Conservation (phyloP, 768 basidiomycete species). For the Psilocybe cubensis region DNA sequence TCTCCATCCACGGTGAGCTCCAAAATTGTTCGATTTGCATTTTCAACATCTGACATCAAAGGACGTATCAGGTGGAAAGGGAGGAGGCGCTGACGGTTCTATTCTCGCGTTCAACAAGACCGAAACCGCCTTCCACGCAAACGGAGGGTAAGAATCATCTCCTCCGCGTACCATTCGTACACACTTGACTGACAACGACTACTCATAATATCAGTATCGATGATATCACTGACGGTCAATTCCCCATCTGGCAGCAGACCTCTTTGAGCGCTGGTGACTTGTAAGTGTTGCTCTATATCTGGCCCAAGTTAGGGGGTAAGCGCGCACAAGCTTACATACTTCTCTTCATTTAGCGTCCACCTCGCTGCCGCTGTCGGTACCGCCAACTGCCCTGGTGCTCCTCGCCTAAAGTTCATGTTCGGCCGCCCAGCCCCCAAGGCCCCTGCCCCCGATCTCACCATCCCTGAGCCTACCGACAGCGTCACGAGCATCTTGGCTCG, state of each 20-base stretch:
- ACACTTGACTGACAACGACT: neutral
- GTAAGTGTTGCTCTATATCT: neutral
- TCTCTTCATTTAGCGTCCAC: conserved; percentile 14
- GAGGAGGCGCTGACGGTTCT: conserved; percentile 33
- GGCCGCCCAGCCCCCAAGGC: conserved; percentile 28
- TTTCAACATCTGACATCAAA: neutral
- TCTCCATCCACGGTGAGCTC: conserved; percentile 15
- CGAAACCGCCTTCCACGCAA: conserved; percentile 22
- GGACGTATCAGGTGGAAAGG: conserved; percentile 8
- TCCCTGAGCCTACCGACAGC: conserved; percentile 25
- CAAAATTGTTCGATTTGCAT: neutral
- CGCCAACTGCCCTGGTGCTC: conserved; percentile 39
- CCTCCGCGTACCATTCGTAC: neutral
- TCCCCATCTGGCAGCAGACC: conserved; percentile 15
- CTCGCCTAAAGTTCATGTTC: conserved; percentile 31
- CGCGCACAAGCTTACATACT: neutral
- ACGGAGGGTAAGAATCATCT: conserved; percentile 20
- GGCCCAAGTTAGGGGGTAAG: neutral
- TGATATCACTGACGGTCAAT: conserved; percentile 19
- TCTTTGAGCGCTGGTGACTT: conserved; percentile 23
- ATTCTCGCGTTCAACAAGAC: conserved; percentile 27
- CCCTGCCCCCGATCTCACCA: conserved; percentile 24
- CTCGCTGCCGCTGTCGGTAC: conserved; percentile 27
- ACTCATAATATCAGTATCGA: conserved; percentile 13
- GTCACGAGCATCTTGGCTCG: conserved; percentile 25